Evolutionary conservation across 768 basidiomycete genomes (phyloP), one percentile per base, ranked within the genome.

Genomic region (Tricholoma saponaceum): DNA sequence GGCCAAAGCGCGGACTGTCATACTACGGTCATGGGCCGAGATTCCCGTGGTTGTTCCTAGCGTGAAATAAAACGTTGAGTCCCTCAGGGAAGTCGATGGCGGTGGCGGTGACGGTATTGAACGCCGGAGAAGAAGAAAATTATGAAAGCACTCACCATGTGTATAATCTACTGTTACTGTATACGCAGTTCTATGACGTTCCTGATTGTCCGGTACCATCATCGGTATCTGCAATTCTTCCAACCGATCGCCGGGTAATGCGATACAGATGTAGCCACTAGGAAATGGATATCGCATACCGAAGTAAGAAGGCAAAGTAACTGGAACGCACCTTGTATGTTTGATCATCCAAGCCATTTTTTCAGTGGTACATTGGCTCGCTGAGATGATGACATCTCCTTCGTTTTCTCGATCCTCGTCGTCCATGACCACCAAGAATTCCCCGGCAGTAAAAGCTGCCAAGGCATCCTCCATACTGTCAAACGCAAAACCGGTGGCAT

Each of bases 261-360:
- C 83, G 54, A 95, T 82, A 71, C 97, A 98, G 61, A 99, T 87
- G 74, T 91, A 98, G 1, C 97, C 96, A 67, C 97, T 98, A 66
- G 28, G 39, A 23, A 30, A 22, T n/a, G 33, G 13, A 22, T 23
- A 25, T 49, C 8, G 50, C 5, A 56, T 51, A 32, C 54, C 25
- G n/a, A 33, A 35, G 39, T 41, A 44, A 47, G 41, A 8, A 30
- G 18, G 7, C 9, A 12, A 6, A 26, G 18, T 32, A 28, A 26
- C 26, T 7, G 13, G 37, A 43, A 71, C 83, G 58, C 52, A 95
- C 96, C 94, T 97, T 0, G 94, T 92, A 70, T 95, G 87, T 67
- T 90, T 89, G 70, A 99, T 95, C 83, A 99, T 90, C 93, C 93
- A 99, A 0, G 97, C 96, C 97, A 99, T 98, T 68, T 95, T 92